Conservation (phyloP, 805 yeast species). For the Candida caryicola region DNA sequence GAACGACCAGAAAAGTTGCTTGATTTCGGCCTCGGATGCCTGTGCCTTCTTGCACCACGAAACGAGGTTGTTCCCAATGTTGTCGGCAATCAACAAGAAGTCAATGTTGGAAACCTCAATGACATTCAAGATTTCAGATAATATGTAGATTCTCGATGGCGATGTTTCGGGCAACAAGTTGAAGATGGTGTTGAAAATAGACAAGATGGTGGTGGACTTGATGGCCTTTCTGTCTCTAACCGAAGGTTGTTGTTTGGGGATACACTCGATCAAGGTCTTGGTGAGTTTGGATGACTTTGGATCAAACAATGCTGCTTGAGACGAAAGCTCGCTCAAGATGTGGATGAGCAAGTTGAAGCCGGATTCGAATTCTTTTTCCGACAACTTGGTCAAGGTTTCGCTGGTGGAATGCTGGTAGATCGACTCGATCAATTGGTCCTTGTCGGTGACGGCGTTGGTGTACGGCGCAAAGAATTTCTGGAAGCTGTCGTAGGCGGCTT, state of each 20-base stretch:
- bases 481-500: constrained; percentile 28
- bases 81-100: constrained; percentile 31
- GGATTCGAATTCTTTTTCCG: constrained; percentile 45
- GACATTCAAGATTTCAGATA: constrained; percentile 31
- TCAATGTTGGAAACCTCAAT: constrained; percentile 28
- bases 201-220: constrained; percentile 40
- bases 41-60: constrained; percentile 34
- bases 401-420: constrained; percentile 28
- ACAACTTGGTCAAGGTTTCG: constrained; percentile 30
- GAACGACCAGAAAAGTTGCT: constrained; percentile 36
- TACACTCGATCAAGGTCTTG: constrained; percentile 27
- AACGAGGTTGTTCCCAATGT: constrained; percentile 36
- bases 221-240: constrained; percentile 45
- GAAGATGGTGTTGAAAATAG: constrained; percentile 40
- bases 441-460: constrained; percentile 24
- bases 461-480: constrained; percentile 17
- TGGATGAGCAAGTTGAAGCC: constrained; percentile 41
- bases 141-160: constrained; percentile 27
- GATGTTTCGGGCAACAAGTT: constrained; percentile 39
- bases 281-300: constrained; percentile 18
- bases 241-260: constrained; percentile 36
- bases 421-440: constrained; percentile 24
- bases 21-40: constrained; percentile 28
- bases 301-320: constrained; percentile 26
- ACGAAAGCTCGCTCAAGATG: constrained; percentile 28